A percentile compares a stretch with the other conserved stretches of the same genome.
These are phyloP conservation scores for Xerocomus amazonicus DNA, from an alignment of 1,284 basidiomycete species.

Conservation along the genomic window DNA sequence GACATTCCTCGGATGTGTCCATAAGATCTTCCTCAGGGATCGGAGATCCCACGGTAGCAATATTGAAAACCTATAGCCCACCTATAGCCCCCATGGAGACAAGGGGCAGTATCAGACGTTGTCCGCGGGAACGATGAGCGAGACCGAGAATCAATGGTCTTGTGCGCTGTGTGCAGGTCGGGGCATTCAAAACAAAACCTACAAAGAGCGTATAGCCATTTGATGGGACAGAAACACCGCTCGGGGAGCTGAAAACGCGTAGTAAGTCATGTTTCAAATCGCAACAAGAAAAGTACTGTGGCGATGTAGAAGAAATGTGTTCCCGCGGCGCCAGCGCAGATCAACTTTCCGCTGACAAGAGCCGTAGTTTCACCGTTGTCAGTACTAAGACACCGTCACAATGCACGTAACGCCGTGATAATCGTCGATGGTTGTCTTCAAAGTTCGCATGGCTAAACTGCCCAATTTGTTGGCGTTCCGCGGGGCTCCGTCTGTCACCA, in stretches of 20 bases:
- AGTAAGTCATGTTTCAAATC: too few relatives aligned
- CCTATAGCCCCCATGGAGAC: slow-evolving; percentile 1
- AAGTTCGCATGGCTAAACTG: too few relatives aligned
- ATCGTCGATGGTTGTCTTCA: too few relatives aligned
- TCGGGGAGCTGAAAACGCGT: too few relatives aligned
- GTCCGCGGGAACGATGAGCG: slow-evolving; percentile 16
- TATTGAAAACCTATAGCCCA: neutral
- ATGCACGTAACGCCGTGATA: neutral
- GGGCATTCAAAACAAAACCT: too few relatives aligned
- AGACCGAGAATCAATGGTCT: neutral
- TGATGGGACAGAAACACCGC: too few relatives aligned
- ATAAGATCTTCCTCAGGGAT: slow-evolving; percentile 1
- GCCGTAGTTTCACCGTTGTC: neutral
- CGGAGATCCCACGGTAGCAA: neutral
- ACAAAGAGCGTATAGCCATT: too few relatives aligned
- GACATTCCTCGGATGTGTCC: neutral
- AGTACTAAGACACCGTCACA: neutral
- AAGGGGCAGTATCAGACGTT: neutral
- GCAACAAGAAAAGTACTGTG: neutral
- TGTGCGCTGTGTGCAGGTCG: neutral
- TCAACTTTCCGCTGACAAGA: neutral
- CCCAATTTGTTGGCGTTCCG: too few relatives aligned
- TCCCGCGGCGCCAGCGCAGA: neutral
- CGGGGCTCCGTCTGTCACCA: too few relatives aligned
- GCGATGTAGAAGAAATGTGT: neutral